Evolutionary conservation across 768 basidiomycete genomes (phyloP).

Genomic region (Termitomyces sp.): DNA sequence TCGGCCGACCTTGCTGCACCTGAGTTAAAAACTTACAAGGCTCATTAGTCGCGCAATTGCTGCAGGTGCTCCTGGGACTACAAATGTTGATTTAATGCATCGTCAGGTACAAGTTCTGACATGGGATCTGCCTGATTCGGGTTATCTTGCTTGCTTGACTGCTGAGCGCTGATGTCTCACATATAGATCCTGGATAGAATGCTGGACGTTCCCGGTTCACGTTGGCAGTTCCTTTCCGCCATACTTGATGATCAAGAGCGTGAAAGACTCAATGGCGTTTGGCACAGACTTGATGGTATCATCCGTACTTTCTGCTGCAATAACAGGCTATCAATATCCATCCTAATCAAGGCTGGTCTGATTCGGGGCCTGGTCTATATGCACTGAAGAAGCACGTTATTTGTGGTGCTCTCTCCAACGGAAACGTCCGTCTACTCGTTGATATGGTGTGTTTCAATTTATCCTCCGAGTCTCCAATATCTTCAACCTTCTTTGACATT

Average conservation of each 20-base stretch:
- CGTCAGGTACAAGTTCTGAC: slow-evolving; percentile 33
- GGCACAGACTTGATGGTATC: slow-evolving; percentile 59
- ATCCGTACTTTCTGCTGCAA: background rate
- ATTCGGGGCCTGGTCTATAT: slow-evolving; percentile 42
- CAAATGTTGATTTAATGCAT: slow-evolving; percentile 52
- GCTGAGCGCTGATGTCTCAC: background rate
- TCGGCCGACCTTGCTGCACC: background rate
- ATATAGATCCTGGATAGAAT: slow-evolving; percentile 53
- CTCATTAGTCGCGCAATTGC: slow-evolving; percentile 36
- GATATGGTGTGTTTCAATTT: slow-evolving; percentile 44
- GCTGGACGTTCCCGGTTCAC: slow-evolving; percentile 31
- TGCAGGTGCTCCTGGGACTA: slow-evolving; percentile 38
- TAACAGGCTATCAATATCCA: background rate
- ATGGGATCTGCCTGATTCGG: background rate
- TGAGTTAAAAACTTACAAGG: background rate
- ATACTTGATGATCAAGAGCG: slow-evolving; percentile 41
- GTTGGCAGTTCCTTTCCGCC: slow-evolving; percentile 46
- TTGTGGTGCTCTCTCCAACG: slow-evolving; percentile 57
- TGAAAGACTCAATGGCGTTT: slow-evolving; percentile 39
- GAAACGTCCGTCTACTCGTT: slow-evolving; percentile 53
- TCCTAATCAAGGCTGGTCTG: slow-evolving; percentile 48
- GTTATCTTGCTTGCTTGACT: background rate
- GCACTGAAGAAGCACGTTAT: slow-evolving; percentile 46
- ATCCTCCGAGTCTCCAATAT: background rate
- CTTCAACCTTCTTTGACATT: background rate